These are phyloP conservation scores for Fusarium sp. DNA, from an alignment of 2,329 filamentous ascomycete genomes.

Conservation along the genomic window DNA sequence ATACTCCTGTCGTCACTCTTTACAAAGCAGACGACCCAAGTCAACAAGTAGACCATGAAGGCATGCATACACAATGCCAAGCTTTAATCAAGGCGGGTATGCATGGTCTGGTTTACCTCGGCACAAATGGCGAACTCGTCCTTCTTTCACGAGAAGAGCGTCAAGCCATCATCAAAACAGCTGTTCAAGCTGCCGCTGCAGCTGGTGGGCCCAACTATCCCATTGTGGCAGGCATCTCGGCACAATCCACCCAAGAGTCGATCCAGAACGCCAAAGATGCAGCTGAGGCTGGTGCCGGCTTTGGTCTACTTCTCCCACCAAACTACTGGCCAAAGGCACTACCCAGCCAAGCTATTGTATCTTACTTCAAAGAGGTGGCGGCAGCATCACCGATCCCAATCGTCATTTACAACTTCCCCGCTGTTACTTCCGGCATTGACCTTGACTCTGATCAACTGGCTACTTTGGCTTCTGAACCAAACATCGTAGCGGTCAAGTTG, in stretches of 20 bases:
- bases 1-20: conserved; percentile 59
- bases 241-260: conserved; percentile 67
- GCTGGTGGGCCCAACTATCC: conserved; percentile 51
- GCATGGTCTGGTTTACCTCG: conserved; percentile 58
- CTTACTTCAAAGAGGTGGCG: conserved; percentile 75
- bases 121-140: conserved; percentile 60
- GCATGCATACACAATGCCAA: conserved; percentile 56
- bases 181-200: conserved; percentile 52
- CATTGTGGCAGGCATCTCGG: conserved; percentile 58
- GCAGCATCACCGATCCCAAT: conserved; percentile 70
- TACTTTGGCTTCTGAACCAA: conserved; percentile 68
- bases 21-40: conserved; percentile 53
- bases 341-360: conserved; percentile 64
- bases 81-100: conserved; percentile 56
- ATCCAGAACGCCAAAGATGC: conserved; percentile 76
- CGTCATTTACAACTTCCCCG: conserved; percentile 77
- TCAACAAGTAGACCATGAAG: conserved; percentile 57
- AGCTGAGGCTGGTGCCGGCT: conserved; percentile 74
- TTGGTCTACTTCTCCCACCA: conserved; percentile 79
- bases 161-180: conserved; percentile 53
- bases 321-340: conserved; percentile 73
- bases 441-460: conserved; percentile 71
- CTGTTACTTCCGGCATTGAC: conserved; percentile 72
- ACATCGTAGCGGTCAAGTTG: conserved; percentile 75
- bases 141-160: conserved; percentile 55